Evolutionary conservation across 1,139 yeast species (phyloP).

Genomic region (Debaryomyces subglobosus): DNA sequence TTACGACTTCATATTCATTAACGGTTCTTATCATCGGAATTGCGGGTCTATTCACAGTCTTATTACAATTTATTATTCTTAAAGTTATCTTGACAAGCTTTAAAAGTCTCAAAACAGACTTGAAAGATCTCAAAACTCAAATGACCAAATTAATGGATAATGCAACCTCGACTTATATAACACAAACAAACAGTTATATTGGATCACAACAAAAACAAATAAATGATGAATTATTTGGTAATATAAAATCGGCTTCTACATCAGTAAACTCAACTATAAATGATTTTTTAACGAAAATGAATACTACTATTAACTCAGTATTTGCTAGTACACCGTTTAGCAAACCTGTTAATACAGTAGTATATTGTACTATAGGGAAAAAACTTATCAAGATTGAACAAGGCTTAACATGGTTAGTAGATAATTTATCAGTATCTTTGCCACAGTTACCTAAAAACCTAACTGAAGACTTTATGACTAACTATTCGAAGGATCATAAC

Average conservation of each 20-base stretch:
- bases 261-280: constrained; percentile 52
- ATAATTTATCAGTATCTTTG: constrained; percentile 59
- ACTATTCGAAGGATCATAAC: constrained; percentile 1
- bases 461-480: constrained; percentile 8
- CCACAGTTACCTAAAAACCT: constrained; percentile 40
- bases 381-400: constrained; percentile 65
- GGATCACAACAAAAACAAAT: constrained; percentile 39
- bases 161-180: constrained; percentile 18
- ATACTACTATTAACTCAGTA: constrained; percentile 35
- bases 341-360: constrained; percentile 62
- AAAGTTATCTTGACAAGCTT: constrained; percentile 16
- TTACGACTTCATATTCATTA: constrained; percentile 50
- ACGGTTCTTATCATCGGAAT: constrained; percentile 49
- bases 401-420: constrained; percentile 80
- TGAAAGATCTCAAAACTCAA: constrained; percentile 4
- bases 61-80: constrained; percentile 50
- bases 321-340: constrained; percentile 74
- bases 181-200: constrained; percentile 28
- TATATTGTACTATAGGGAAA: constrained; percentile 77
- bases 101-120: neutral
- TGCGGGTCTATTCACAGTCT: constrained; percentile 50
- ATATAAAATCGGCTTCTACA: constrained; percentile 57
- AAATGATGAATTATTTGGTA: constrained; percentile 68
- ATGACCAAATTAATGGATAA: neutral
- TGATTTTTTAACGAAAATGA: constrained; percentile 32